These are phyloP conservation scores for Penicillium verhagenii DNA, from an alignment of 495 filamentous ascomycete genomes.

Conservation along the genomic window DNA sequence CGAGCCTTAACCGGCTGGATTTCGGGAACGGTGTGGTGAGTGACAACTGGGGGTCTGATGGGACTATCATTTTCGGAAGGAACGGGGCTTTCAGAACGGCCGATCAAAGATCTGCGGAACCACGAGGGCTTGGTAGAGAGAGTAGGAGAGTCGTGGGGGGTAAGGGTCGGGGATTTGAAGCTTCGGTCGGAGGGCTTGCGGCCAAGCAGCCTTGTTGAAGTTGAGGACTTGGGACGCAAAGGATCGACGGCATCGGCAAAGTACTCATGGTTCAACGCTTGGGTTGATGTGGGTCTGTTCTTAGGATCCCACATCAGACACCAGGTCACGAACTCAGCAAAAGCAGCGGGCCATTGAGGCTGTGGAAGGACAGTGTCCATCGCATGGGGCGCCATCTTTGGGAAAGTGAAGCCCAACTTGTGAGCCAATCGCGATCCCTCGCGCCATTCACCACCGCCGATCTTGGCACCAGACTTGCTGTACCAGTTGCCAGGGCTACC, in stretches of 20 bases:
- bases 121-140: constrained; percentile 83
- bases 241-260: constrained; percentile 96
- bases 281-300: constrained; percentile 86
- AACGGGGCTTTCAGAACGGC: constrained; percentile 58
- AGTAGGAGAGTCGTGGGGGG: constrained; percentile 65
- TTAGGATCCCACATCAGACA: constrained; percentile 99
- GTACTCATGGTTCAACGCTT: constrained; percentile 91
- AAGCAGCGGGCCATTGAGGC: constrained; percentile 86
- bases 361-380: constrained; percentile 91
- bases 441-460: constrained; percentile 97
- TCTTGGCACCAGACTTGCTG: constrained; percentile 78
- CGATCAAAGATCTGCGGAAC: constrained; percentile 92
- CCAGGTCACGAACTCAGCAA: constrained; percentile 94
- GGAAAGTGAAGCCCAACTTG: constrained; percentile 97
- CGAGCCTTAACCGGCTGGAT: constrained; percentile 53
- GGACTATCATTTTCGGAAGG: constrained; percentile 40
- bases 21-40: constrained; percentile 54
- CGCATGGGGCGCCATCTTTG: constrained; percentile 97
- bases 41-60: constrained; percentile 45
- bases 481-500: constrained; percentile 98
- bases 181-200: constrained; percentile 84
- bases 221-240: constrained; percentile 83
- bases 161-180: constrained; percentile 57
- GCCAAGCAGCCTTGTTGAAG: constrained; percentile 71
- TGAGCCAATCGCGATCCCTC: constrained; percentile 90